These are phyloP conservation scores for Trametes cinnabarina DNA, from an alignment of 768 basidiomycete species.

Conservation along the genomic window DNA sequence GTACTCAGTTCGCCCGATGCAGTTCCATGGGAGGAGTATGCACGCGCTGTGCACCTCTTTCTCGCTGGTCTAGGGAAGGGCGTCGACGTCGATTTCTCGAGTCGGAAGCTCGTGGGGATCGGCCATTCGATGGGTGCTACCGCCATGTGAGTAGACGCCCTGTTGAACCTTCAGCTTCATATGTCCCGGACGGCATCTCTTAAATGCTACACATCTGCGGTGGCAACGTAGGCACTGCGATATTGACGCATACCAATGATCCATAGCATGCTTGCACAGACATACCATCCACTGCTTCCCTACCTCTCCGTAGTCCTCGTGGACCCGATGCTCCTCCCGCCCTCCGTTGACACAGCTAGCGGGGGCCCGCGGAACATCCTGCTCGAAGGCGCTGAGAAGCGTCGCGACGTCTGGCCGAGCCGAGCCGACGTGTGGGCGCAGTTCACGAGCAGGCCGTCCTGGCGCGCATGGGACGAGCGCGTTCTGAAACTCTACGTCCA, in stretches of 20 bases:
- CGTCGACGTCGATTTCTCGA: constrained; percentile 47
- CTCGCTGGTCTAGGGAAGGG: constrained; percentile 48
- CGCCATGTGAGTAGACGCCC: constrained; percentile 42
- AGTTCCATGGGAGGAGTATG: constrained; percentile 59
- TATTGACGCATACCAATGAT: too few species aligned
- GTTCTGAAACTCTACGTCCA: constrained; percentile 4
- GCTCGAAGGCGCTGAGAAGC: constrained; percentile 33
- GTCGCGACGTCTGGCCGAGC: constrained; percentile 54
- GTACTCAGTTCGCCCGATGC: not conserved
- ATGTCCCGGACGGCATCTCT: too few species aligned
- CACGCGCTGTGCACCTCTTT: constrained; percentile 45
- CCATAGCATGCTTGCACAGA: constrained; percentile 42
- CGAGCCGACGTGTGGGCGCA: constrained; percentile 46
- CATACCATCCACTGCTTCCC: constrained; percentile 38
- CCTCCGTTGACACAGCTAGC: not conserved
- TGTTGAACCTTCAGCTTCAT: too few species aligned
- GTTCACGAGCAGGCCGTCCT: constrained; percentile 7
- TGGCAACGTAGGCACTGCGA: too few species aligned
- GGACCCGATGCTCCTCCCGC: constrained; percentile 42
- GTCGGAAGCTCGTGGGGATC: constrained; percentile 47
- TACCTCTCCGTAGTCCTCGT: constrained; percentile 43
- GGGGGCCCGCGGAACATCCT: constrained; percentile 22
- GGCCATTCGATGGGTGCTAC: constrained; percentile 58
- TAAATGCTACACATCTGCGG: too few species aligned
- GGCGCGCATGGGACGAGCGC: constrained; percentile 14